These are phyloP conservation scores for Penicillium cataractarum DNA, from an alignment of 495 filamentous ascomycete genomes.

Conservation along the genomic window DNA sequence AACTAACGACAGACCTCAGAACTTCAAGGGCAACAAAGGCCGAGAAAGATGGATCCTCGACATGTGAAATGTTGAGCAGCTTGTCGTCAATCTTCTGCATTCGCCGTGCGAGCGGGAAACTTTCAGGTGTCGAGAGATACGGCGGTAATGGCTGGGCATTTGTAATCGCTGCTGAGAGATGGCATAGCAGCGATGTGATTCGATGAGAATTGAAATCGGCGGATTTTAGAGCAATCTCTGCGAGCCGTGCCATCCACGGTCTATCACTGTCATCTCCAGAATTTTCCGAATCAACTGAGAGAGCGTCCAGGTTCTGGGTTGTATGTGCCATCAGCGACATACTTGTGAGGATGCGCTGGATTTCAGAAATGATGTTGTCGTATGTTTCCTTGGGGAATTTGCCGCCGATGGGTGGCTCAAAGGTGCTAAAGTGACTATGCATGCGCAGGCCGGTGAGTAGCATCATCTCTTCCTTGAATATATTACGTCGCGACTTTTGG, in stretches of 20 bases:
- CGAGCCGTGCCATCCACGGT: conserved; percentile 33
- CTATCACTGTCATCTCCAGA: conserved; percentile 5
- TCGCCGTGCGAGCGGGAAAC: conserved; percentile 57
- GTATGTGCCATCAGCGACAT: conserved; percentile 66
- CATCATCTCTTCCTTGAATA: conserved; percentile 41
- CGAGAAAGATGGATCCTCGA: conserved; percentile 71
- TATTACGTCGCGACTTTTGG: conserved; percentile 27
- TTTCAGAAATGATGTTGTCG: conserved; percentile 38
- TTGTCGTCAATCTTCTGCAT: conserved; percentile 55
- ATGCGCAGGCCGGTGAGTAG: conserved; percentile 36
- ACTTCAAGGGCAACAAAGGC: conserved; percentile 77
- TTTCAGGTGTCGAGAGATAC: conserved; percentile 56
- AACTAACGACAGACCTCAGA: conserved; percentile 64
- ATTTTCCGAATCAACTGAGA: conserved; percentile 18
- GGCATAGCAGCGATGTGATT: conserved; percentile 63
- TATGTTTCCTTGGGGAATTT: conserved; percentile 41
- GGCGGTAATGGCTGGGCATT: conserved; percentile 63
- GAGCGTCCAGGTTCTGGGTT: conserved; percentile 31
- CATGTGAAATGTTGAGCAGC: conserved; percentile 64
- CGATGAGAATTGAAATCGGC: conserved; percentile 61
- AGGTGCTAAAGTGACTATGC: conserved; percentile 40
- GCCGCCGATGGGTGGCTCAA: conserved; percentile 41
- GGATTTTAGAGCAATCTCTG: conserved; percentile 37
- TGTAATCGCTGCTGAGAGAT: conserved; percentile 66
- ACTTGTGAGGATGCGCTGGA: conserved; percentile 60